Evolutionary conservation across 139 green algal species (phyloP).

Genomic region (Tetradesmus lagerheimii): DNA sequence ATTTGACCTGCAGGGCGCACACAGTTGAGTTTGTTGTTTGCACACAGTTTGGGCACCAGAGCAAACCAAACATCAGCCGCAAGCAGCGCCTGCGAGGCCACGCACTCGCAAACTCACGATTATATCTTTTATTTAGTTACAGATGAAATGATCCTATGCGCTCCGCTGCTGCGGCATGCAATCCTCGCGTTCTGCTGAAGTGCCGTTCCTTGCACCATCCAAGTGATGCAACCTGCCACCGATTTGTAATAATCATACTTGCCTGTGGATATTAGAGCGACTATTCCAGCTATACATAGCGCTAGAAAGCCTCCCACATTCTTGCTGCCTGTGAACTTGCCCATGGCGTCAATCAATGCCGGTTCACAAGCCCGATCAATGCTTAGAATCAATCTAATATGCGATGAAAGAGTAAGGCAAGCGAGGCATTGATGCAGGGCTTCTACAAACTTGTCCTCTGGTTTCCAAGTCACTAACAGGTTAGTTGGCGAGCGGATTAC

Average conservation of each 20-base stretch:
- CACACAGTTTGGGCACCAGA: neutral
- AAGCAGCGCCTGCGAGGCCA: neutral
- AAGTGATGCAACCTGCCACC: too few relatives aligned
- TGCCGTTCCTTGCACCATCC: neutral
- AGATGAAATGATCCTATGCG: too few relatives aligned
- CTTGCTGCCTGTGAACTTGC: neutral
- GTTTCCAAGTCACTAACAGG: neutral
- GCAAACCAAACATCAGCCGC: neutral
- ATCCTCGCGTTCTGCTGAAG: neutral
- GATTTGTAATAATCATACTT: too few relatives aligned
- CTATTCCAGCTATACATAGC: neutral
- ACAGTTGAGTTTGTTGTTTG: neutral
- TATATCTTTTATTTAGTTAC: too few relatives aligned
- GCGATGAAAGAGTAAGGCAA: too few relatives aligned
- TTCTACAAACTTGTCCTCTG: neutral
- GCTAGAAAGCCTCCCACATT: neutral
- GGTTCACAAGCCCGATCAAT: neutral
- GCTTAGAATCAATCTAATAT: too few relatives aligned
- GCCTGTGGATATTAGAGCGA: conserved; percentile 13
- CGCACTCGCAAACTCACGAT: too few relatives aligned
- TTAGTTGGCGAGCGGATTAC: neutral
- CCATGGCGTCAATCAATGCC: neutral
- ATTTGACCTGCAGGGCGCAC: conserved; percentile 15
- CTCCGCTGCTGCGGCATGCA: neutral
- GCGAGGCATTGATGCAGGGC: too few relatives aligned